Percentiles rank a stretch among this genome's conserved stretches.
phyloP scores from a whole-genome alignment of 257 asterid species.

The Knoxia roxburghii region DNA sequence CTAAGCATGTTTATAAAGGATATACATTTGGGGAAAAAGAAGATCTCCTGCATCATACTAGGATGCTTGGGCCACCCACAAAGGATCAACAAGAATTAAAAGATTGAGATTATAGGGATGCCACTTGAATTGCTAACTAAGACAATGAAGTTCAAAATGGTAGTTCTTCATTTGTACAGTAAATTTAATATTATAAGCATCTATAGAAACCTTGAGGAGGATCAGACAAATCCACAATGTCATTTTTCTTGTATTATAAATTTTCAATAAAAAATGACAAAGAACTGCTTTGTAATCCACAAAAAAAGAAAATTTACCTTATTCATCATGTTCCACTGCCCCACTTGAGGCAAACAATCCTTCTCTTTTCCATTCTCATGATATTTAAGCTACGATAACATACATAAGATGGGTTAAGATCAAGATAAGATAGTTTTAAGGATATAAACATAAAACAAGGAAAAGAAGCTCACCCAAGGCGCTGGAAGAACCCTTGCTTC shows the following conservation, averaged over 20 bases:
- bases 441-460: neutral
- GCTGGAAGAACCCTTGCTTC: slow-evolving; percentile 99
- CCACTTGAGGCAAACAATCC: slow-evolving; percentile 96
- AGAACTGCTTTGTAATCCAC: neutral
- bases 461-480: slow-evolving; percentile 72
- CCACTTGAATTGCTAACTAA: neutral
- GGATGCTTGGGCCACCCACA: neutral
- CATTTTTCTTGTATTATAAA: neutral
- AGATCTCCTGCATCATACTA: neutral
- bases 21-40: neutral
- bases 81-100: neutral
- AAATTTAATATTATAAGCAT: too few relatives aligned
- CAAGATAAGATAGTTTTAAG: neutral
- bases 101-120: neutral
- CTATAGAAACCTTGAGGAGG: neutral
- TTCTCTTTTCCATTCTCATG: slow-evolving; percentile 92
- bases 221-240: neutral
- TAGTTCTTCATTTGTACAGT: too few relatives aligned
- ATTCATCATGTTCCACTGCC: slow-evolving; percentile 99
- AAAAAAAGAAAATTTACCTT: slow-evolving; percentile 46
- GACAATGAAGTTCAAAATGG: neutral
- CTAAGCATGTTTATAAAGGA: neutral
- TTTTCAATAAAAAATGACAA: neutral
- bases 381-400: slow-evolving; percentile 66
- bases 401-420: slow-evolving; percentile 12